These are phyloP conservation scores for Zymoseptoria brevis DNA, from an alignment of 2,329 filamentous ascomycete genomes.

Conservation along the genomic window DNA sequence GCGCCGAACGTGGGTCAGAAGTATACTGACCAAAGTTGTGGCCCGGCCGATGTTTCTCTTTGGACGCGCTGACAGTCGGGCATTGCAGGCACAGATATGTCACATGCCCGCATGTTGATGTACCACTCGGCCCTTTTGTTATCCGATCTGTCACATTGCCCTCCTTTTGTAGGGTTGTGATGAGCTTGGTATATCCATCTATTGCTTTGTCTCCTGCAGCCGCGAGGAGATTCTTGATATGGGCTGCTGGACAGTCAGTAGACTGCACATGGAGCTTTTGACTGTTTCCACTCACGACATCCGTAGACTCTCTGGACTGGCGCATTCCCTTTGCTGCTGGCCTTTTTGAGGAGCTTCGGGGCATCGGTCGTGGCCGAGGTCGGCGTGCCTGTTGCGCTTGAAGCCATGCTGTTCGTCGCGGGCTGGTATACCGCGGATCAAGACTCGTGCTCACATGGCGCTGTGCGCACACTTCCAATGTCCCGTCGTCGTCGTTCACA, in stretches of 20 bases:
- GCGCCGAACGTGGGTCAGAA: not conserved
- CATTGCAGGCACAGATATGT: conserved; percentile 66
- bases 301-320: conserved; percentile 25
- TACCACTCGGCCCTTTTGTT: conserved; percentile 40
- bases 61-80: conserved; percentile 57
- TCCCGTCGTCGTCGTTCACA: not conserved
- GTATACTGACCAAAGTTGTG: conserved; percentile 63
- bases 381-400: conserved; percentile 32
- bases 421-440: not conserved
- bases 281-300: conserved; percentile 10
- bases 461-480: not conserved
- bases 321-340: conserved; percentile 31
- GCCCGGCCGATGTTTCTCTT: conserved; percentile 63
- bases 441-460: not conserved
- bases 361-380: conserved; percentile 32
- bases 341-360: conserved; percentile 36
- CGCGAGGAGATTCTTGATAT: conserved; percentile 61
- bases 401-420: conserved; percentile 5
- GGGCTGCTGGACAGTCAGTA: conserved; percentile 48
- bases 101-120: conserved; percentile 19
- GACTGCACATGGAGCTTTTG: conserved; percentile 1
- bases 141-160: conserved; percentile 60
- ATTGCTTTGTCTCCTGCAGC: conserved; percentile 62
- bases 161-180: conserved; percentile 64
- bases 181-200: conserved; percentile 62